Evolutionary conservation across 176 grass and related monocot genomes (phyloP).

Genomic region (Tillandsia fasciculata): DNA sequence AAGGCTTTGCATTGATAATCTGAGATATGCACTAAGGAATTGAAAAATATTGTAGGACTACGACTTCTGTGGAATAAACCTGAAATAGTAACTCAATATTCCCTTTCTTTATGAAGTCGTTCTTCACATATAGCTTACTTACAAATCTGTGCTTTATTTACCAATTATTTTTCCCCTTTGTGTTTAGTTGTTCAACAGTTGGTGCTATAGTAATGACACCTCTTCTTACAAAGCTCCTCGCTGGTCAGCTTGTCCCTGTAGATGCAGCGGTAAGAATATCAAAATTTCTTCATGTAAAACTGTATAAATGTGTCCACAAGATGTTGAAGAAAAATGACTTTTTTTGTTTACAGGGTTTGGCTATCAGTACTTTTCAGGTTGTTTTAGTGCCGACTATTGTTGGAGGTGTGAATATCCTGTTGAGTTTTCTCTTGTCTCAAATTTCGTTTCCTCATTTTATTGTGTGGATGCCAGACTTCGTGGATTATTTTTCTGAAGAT

Average conservation of each 20-base stretch:
- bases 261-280: slow-evolving; percentile 77
- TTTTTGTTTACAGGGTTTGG: slow-evolving; percentile 54
- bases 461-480: background rate
- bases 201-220: slow-evolving; percentile 98
- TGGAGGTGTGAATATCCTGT: slow-evolving; percentile 54
- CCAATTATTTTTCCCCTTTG: slow-evolving; percentile 9
- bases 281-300: background rate
- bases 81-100: too few species aligned
- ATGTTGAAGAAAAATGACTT: slow-evolving; percentile 6
- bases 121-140: background rate
- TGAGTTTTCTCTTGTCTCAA: slow-evolving; percentile 5
- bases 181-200: slow-evolving; percentile 80
- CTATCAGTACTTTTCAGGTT: slow-evolving; percentile 97
- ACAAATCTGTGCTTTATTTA: background rate
- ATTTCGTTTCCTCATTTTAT: background rate
- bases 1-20: too few species aligned
- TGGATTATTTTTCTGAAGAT: slow-evolving; percentile 6
- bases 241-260: slow-evolving; percentile 90
- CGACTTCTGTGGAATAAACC: too few species aligned
- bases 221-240: slow-evolving; percentile 84
- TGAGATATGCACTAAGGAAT: too few species aligned
- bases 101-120: too few species aligned
- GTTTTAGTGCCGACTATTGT: slow-evolving; percentile 79
- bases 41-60: too few species aligned
- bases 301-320: slow-evolving; percentile 2